Conservation (phyloP, 2,329 filamentous ascomycete species). For the Hypoxylon sp. region DNA sequence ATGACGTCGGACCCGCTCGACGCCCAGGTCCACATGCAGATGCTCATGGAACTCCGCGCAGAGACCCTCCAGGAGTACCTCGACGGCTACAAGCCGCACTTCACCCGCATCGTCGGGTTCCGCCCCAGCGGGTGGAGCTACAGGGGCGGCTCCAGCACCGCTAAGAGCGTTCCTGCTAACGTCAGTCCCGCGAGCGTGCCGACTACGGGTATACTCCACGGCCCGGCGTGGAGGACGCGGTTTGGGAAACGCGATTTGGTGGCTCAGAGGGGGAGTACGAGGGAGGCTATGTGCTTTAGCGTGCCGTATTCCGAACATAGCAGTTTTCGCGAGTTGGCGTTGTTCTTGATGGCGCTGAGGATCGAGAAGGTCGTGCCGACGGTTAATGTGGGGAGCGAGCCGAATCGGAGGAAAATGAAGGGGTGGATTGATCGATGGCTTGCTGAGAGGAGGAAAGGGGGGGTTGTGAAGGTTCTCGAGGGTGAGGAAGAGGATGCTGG, state of each 20-base stretch:
- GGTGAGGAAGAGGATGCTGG: slow-evolving; percentile 55
- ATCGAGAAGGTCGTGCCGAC: slow-evolving; percentile 95
- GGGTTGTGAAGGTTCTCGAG: slow-evolving; percentile 64
- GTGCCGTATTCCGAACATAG: slow-evolving; percentile 98
- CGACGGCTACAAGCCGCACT: slow-evolving; percentile 82
- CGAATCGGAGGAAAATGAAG: slow-evolving; percentile 72
- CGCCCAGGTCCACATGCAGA: slow-evolving; percentile 98
- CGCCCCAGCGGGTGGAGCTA: slow-evolving; percentile 96
- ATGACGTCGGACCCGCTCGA: slow-evolving; percentile 85
- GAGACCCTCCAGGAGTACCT: slow-evolving; percentile 94
- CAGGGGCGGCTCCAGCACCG: slow-evolving; percentile 75
- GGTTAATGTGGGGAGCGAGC: slow-evolving; percentile 81
- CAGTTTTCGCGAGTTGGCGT: slow-evolving; percentile 91
- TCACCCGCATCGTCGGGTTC: slow-evolving; percentile 90
- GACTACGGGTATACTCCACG: slow-evolving; percentile 68
- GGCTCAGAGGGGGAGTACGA: slow-evolving; percentile 86
- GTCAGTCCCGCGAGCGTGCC: slow-evolving; percentile 65
- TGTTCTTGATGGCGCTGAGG: slow-evolving; percentile 89
- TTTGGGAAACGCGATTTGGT: slow-evolving; percentile 81
- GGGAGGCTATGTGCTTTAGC: slow-evolving; percentile 88
- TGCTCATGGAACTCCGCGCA: slow-evolving; percentile 91
- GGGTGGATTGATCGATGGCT: slow-evolving; percentile 76
- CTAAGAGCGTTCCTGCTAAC: slow-evolving; percentile 69
- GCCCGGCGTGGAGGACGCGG: slow-evolving; percentile 79
- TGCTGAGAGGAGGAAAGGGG: slow-evolving; percentile 70